Percentiles rank a stretch among this genome's conserved stretches.
Evolutionary conservation across 2,329 filamentous ascomycete species (phyloP).

Genomic region (Cladophialophora exuberans): DNA sequence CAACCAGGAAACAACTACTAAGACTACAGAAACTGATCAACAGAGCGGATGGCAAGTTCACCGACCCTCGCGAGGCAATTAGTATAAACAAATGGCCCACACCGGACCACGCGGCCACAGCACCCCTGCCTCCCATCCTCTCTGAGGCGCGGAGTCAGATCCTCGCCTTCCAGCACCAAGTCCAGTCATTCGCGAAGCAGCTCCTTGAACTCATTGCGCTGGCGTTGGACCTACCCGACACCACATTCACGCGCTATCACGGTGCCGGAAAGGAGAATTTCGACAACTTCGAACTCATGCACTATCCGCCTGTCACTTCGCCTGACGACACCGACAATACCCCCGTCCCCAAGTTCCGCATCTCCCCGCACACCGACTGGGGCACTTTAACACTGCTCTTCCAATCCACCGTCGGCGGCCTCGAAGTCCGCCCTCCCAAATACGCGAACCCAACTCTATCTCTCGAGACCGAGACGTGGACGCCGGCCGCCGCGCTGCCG

Average conservation of each 20-base stretch:
- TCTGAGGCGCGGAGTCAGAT: conserved; percentile 15
- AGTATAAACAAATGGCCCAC: conserved; percentile 27
- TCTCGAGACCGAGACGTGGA: conserved; percentile 12
- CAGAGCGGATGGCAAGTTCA: conserved; percentile 17
- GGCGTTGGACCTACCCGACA: conserved; percentile 14
- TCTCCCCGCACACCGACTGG: conserved; percentile 26
- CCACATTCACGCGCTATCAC: conserved; percentile 12
- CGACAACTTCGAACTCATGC: conserved; percentile 25
- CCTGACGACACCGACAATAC: too few relatives aligned
- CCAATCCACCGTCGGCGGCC: conserved; percentile 21
- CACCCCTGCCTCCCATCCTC: conserved; percentile 14
- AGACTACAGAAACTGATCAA: neutral
- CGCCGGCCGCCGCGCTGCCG: conserved; percentile 11
- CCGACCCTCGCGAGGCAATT: conserved; percentile 24
- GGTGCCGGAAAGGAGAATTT: conserved; percentile 15
- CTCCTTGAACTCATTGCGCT: conserved; percentile 21
- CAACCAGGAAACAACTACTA: neutral
- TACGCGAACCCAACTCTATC: conserved; percentile 10
- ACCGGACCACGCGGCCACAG: neutral
- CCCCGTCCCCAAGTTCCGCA: conserved; percentile 11
- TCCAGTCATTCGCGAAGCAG: conserved; percentile 12
- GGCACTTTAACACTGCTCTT: conserved; percentile 25
- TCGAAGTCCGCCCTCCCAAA: conserved; percentile 20
- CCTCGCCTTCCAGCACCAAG: conserved; percentile 16
- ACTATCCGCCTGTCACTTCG: conserved; percentile 17